Base-by-base conservation (phyloP, 805 yeast genomes). In the Metschnikowia noctiluminum region DNA sequence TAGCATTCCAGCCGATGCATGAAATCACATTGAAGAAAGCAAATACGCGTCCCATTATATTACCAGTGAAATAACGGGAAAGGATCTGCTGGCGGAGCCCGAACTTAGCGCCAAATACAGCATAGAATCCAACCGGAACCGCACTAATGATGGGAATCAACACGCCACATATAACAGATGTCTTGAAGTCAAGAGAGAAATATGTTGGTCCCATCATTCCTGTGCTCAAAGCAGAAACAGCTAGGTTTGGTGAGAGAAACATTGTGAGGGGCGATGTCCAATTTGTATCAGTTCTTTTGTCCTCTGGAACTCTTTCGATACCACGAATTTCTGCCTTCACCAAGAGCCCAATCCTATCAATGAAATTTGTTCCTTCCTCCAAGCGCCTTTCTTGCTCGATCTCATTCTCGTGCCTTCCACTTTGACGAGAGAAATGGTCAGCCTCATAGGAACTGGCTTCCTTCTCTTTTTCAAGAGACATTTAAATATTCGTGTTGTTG, bases 1-100 rank as follows among this genome's bases (percentile, higher is more conserved):
- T 60, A 12, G 69, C 67, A 47, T 64, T 64, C 71, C 72, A 66
- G 11, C 70, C 70, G 37, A 66, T 53, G 46, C 70, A 64, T n/a
- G 62, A 53, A 32, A 65, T 61, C 14, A 62, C 61, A 40, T 62
- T 62, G 43, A 65, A 59, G 6, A 61, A 42, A 6, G 68, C 65
- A 51, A 65, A 65, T 7, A 62, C 42, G 43, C 69, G 56, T 8
- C 68, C 69, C 60, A 65, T 61, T 40, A 61, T 49, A 41, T 62
- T 62, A 10, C 71, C 71, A 2, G 67, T 64, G 40, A 65, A 62
- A 46, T 60, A 66, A 28, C 69, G 58, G 13, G 67, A 61, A 38
- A 66, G 51, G 34, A 66, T 59, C 49, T 64, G 65, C 50, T 67
- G 71, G 15, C 58, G 55, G 27, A 55, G 52, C 12, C 59, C 59